These are phyloP conservation scores for Mycena venus DNA, from an alignment of 768 basidiomycete species.

Conservation along the genomic window DNA sequence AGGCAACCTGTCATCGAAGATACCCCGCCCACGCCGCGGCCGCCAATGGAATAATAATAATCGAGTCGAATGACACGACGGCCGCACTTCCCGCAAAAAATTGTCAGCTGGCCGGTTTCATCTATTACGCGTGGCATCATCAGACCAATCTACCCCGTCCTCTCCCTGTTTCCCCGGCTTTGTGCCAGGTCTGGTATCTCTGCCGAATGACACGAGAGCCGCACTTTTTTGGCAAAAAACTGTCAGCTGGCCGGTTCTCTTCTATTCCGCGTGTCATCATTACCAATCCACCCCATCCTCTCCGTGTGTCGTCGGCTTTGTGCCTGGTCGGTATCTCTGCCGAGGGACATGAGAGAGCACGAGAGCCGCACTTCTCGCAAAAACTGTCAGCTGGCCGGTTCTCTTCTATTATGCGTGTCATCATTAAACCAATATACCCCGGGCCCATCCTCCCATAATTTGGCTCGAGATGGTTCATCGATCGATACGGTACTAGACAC, in stretches of 20 bases:
- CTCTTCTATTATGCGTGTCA: constrained; percentile 5
- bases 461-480: neutral
- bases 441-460: constrained; percentile 12
- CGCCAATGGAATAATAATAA: neutral
- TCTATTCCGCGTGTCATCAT: constrained; percentile 5
- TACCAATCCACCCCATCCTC: constrained; percentile 8
- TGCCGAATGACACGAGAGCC: constrained; percentile 1
- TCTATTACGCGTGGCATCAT: neutral
- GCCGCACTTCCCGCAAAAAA: constrained; percentile 5
- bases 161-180: neutral
- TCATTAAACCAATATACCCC: constrained; percentile 11
- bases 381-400: constrained; percentile 12
- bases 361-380: constrained; percentile 13
- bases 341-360: too few species aligned
- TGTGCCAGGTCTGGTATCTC: neutral
- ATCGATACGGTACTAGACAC: too few species aligned
- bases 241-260: constrained; percentile 4
- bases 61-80: neutral
- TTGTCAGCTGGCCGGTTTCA: neutral
- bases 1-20: neutral
- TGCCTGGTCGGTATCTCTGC: neutral
- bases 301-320: neutral
- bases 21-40: neutral
- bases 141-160: neutral
- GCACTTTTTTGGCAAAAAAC: constrained; percentile 18